A percentile compares a stretch with the other conserved stretches of the same genome.
Conservation (phyloP, 768 basidiomycete genomes). For the Lentinula sp. region DNA sequence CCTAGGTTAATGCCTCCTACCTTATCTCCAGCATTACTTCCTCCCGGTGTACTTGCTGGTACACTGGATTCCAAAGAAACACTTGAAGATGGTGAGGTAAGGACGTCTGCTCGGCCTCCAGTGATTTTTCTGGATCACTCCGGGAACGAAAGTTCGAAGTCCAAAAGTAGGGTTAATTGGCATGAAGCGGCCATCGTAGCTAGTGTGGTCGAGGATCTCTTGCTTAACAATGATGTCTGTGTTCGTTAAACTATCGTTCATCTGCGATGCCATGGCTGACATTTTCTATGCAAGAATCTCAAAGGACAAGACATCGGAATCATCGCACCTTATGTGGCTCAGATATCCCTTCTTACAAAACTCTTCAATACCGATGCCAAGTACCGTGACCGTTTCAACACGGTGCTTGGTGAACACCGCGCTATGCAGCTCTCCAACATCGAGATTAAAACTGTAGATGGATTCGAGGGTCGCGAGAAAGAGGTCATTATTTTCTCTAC, state of each 20-base stretch:
- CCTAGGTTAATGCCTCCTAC: slow-evolving; percentile 54
- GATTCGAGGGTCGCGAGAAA: slow-evolving; percentile 92
- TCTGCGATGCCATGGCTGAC: neutral
- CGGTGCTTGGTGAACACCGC: slow-evolving; percentile 59
- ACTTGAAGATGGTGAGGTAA: neutral
- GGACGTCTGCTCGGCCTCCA: slow-evolving; percentile 32
- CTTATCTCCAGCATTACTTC: slow-evolving; percentile 1
- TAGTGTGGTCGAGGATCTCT: slow-evolving; percentile 75
- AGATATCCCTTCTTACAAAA: slow-evolving; percentile 70
- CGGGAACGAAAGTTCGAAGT: slow-evolving; percentile 58
- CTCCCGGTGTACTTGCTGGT: slow-evolving; percentile 1
- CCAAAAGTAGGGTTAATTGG: slow-evolving; percentile 71
- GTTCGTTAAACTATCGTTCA: neutral
- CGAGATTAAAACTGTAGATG: slow-evolving; percentile 91
- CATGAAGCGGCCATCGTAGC: slow-evolving; percentile 75
- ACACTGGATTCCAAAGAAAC: neutral
- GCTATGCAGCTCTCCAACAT: slow-evolving; percentile 59
- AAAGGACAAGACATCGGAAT: slow-evolving; percentile 79
- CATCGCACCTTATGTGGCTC: slow-evolving; percentile 88
- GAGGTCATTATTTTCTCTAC: slow-evolving; percentile 90
- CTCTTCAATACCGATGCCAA: slow-evolving; percentile 52
- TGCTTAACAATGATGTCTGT: slow-evolving; percentile 63
- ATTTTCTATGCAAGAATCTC: slow-evolving; percentile 37
- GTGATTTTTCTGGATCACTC: slow-evolving; percentile 82
- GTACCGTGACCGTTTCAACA: slow-evolving; percentile 47